Evolutionary conservation across 257 asterid species (phyloP).

Genomic region (Solanum habrochaites): DNA sequence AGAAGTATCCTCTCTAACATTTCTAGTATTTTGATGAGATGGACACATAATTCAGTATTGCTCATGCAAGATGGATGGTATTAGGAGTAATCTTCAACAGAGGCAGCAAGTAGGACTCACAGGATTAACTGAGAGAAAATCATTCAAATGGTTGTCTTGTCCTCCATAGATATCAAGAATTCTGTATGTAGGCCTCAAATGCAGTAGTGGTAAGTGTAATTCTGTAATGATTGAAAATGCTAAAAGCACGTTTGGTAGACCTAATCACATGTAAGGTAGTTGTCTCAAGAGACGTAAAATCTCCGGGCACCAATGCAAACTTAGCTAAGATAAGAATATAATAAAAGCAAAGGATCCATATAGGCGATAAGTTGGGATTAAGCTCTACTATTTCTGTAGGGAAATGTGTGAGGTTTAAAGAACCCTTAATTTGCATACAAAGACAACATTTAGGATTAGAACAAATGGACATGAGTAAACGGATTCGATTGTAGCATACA

Average conservation of each 20-base stretch:
- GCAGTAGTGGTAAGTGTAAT: neutral
- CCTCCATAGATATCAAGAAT: neutral
- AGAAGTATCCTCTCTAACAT: neutral
- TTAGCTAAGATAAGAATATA: neutral
- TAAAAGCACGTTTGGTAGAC: neutral
- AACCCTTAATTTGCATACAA: neutral
- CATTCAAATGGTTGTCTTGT: neutral
- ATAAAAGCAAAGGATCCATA: neutral
- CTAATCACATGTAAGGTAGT: neutral
- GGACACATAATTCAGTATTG: neutral
- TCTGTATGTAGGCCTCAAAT: neutral
- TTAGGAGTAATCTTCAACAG: neutral
- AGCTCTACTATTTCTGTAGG: neutral
- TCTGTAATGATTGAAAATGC: neutral
- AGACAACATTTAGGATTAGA: neutral
- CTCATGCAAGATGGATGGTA: neutral
- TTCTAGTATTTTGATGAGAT: neutral
- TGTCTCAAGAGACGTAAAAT: neutral
- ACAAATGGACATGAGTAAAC: neutral
- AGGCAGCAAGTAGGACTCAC: neutral
- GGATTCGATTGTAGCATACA: neutral
- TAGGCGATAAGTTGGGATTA: neutral
- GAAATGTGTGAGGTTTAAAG: neutral
- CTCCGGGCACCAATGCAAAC: neutral
- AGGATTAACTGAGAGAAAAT: neutral